Conservation (phyloP, 345 rosid genomes). For the Populus pruinosa region DNA sequence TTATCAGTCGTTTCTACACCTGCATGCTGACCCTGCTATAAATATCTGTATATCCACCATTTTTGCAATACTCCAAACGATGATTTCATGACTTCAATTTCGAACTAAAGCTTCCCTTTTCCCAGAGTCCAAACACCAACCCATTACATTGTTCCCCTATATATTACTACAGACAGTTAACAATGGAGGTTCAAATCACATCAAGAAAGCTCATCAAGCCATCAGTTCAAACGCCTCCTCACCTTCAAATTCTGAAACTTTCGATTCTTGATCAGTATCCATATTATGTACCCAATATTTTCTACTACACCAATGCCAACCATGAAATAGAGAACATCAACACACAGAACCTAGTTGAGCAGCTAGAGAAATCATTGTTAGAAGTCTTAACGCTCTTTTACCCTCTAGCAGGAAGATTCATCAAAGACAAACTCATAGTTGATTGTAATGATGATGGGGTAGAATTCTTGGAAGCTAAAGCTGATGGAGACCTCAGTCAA, state of each 20-base stretch:
- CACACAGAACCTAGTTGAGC: not conserved
- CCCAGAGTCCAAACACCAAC: too few species aligned
- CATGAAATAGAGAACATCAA: not conserved
- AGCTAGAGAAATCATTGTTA: not conserved
- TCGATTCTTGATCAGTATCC: slow-evolving; percentile 23
- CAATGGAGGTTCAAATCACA: slow-evolving; percentile 21
- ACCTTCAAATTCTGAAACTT: slow-evolving; percentile 7
- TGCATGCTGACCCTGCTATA: too few species aligned
- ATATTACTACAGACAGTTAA: not conserved
- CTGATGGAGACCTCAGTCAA: not conserved
- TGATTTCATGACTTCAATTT: too few species aligned
- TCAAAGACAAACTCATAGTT: not conserved
- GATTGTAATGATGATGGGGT: not conserved
- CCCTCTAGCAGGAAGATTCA: not conserved
- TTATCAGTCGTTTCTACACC: too few species aligned
- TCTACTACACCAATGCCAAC: slow-evolving; percentile 10
- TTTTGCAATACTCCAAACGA: too few species aligned
- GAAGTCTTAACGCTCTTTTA: not conserved
- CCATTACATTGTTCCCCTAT: too few species aligned
- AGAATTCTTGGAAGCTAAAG: not conserved
- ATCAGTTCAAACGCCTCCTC: slow-evolving; percentile 16
- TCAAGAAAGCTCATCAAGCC: slow-evolving; percentile 25
- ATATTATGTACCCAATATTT: slow-evolving; percentile 18
- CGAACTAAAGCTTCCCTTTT: too few species aligned
- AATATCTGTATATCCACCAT: too few species aligned